Evolutionary conservation across 2,329 filamentous ascomycete genomes (phyloP).

Genomic region (Aspergillus sp.): DNA sequence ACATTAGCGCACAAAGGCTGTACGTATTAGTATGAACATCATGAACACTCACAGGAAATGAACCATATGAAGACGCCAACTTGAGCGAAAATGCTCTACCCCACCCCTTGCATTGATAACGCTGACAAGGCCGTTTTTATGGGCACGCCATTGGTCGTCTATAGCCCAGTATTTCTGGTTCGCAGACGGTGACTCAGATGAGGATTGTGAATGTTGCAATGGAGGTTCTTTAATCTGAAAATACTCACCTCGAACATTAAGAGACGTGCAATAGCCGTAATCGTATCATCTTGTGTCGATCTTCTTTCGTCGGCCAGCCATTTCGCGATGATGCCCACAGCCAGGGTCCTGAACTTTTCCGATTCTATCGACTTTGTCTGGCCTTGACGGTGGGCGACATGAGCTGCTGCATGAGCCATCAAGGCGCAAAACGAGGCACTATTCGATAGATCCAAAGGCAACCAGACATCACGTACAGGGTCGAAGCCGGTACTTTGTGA

Average conservation of each 20-base stretch:
- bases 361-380: neutral
- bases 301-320: neutral
- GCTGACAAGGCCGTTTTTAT: neutral
- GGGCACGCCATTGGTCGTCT: neutral
- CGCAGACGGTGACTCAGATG: neutral
- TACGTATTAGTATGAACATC: no score
- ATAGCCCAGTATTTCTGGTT: neutral
- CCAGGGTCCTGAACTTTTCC: neutral
- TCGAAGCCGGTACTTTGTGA: neutral
- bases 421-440: neutral
- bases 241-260: neutral
- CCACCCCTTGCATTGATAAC: neutral
- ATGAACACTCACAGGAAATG: neutral
- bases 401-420: neutral
- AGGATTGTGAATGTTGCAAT: no score
- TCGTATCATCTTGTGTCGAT: neutral
- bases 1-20: neutral
- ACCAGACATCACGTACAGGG: neutral
- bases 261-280: neutral
- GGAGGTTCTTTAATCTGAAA: no score
- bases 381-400: neutral
- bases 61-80: neutral
- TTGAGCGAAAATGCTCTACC: neutral
- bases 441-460: neutral
- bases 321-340: neutral